These are phyloP conservation scores for Termitomyces sp. DNA, from an alignment of 768 basidiomycete genomes.

Conservation along the genomic window DNA sequence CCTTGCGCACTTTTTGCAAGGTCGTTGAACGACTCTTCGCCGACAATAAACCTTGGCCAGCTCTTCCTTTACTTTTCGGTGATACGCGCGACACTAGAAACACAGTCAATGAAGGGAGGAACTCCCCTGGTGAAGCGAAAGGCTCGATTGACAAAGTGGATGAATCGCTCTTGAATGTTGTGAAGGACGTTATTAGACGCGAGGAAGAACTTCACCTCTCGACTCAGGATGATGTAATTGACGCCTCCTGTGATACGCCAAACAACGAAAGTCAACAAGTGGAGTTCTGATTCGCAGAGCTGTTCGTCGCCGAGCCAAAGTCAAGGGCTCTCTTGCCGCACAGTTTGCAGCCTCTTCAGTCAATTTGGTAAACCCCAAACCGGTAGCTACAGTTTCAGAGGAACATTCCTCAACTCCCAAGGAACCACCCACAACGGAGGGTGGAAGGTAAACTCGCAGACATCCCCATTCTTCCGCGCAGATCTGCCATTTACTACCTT, in stretches of 20 bases:
- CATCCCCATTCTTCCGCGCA: constrained; percentile 21
- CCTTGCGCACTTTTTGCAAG: constrained; percentile 28
- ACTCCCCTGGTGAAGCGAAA: background rate
- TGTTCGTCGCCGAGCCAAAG: constrained; percentile 14
- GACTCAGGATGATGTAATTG: background rate
- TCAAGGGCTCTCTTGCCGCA: constrained; percentile 9
- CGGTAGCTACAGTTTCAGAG: background rate
- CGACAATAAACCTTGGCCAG: constrained; percentile 20
- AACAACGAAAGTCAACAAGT: constrained; percentile 7
- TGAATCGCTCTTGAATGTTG: constrained; percentile 11
- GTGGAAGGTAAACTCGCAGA: constrained; percentile 8
- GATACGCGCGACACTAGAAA: background rate
- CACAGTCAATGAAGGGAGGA: background rate
- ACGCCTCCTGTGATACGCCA: background rate
- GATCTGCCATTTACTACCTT: constrained; percentile 25
- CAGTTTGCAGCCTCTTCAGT: constrained; percentile 4
- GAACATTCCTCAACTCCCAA: background rate
- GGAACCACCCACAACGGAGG: constrained; percentile 6
- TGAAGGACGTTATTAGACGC: constrained; percentile 13
- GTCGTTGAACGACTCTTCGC: constrained; percentile 26
- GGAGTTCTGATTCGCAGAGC: constrained; percentile 16
- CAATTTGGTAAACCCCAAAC: constrained; percentile 4
- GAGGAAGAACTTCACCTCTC: background rate
- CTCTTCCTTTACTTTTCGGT: constrained; percentile 16
- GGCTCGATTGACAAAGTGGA: background rate